phyloP scores from a whole-genome alignment of 495 filamentous ascomycete genomes.

The Corynascus novoguineensis region DNA sequence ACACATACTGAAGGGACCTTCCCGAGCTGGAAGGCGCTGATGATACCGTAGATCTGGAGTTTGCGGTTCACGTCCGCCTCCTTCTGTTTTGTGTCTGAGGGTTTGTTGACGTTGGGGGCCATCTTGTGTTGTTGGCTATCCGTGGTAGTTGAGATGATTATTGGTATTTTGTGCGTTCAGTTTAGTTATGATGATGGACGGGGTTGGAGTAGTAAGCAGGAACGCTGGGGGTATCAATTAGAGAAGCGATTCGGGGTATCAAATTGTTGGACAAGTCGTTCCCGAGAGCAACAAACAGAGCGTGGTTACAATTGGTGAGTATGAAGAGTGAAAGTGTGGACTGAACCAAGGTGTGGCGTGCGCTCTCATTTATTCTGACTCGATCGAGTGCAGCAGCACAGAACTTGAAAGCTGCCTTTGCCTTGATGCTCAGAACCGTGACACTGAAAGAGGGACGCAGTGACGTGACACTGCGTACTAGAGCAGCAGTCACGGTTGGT shows the following conservation, averaged over 20 bases:
- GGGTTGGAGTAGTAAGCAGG: conserved; percentile 11
- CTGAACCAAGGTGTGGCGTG: neutral
- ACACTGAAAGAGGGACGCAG: neutral
- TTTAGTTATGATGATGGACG: neutral
- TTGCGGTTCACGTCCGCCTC: conserved; percentile 79
- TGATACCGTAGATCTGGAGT: conserved; percentile 91
- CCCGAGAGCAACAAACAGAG: neutral
- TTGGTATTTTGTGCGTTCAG: neutral
- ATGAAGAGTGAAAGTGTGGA: neutral
- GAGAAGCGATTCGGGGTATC: conserved; percentile 14
- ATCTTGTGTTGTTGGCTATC: conserved; percentile 18
- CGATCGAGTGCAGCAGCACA: neutral
- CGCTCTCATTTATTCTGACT: conserved; percentile 13
- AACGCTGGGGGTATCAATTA: conserved; percentile 21
- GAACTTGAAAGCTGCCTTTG: neutral
- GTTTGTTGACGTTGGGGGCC: conserved; percentile 55
- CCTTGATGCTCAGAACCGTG: neutral
- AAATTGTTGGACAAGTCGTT: neutral
- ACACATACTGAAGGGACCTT: conserved; percentile 85
- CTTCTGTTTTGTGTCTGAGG: conserved; percentile 56
- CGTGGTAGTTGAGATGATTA: neutral
- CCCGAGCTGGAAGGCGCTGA: conserved; percentile 77
- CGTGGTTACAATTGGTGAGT: neutral
- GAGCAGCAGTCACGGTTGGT: neutral
- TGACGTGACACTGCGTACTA: conserved; percentile 15